phyloP scores from a whole-genome alignment of 2,329 filamentous ascomycete species.

The Pestalotiopsis sp. region DNA sequence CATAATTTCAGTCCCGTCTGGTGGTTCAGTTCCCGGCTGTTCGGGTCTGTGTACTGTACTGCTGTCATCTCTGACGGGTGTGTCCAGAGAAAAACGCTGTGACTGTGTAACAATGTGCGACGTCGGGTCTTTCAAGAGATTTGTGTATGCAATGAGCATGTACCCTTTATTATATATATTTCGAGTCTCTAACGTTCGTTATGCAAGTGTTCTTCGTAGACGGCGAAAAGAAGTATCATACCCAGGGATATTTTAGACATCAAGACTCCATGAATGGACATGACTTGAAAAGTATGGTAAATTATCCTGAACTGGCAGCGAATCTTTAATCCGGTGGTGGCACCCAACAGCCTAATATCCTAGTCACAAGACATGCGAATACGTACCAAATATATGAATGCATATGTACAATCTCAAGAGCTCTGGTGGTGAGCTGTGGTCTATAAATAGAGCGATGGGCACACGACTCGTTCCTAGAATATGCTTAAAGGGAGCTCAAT shows the following conservation, averaged over 20 bases:
- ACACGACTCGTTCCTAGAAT: background rate
- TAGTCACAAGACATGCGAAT: background rate
- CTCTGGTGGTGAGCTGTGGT: background rate
- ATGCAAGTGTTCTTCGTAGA: background rate
- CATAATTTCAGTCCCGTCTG: background rate
- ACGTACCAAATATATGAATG: background rate
- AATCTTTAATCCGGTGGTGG: too few relatives aligned
- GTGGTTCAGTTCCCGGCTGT: background rate
- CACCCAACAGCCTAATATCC: too few relatives aligned
- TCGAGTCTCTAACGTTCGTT: background rate
- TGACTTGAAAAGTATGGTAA: too few relatives aligned
- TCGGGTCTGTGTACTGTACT: background rate
- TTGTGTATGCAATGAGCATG: background rate
- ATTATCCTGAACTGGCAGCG: too few relatives aligned
- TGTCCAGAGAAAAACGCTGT: background rate
- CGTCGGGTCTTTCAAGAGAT: background rate
- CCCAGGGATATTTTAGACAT: too few relatives aligned
- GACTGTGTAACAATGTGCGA: background rate
- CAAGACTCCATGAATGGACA: too few relatives aligned
- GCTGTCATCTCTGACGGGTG: background rate
- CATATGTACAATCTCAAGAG: background rate
- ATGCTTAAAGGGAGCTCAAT: conserved; percentile 23
- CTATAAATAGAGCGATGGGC: background rate
- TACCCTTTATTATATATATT: background rate
- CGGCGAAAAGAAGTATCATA: too few relatives aligned